Evolutionary conservation across 495 filamentous ascomycete species (phyloP).

Genomic region (Massariosphaeria phaeospora): DNA sequence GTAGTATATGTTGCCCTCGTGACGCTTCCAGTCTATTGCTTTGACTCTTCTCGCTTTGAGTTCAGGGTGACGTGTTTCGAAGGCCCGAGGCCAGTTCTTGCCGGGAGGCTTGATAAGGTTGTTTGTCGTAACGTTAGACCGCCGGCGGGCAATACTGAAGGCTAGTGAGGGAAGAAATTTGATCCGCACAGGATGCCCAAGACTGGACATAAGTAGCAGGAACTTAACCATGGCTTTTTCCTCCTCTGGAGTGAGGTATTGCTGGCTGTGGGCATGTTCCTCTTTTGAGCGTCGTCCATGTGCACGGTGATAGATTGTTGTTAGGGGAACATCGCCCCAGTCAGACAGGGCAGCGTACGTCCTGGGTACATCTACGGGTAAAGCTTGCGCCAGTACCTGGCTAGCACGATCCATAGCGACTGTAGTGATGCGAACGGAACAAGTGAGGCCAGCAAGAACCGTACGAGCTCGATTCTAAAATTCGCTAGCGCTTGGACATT

Average conservation of each 20-base stretch:
- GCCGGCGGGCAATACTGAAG: constrained; percentile 9
- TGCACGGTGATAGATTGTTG: not conserved
- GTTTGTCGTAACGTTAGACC: not conserved
- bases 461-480: too few relatives aligned
- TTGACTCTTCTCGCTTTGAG: constrained; percentile 33
- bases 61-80: constrained; percentile 24
- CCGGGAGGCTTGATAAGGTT: constrained; percentile 25
- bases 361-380: not conserved
- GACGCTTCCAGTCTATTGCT: constrained; percentile 20
- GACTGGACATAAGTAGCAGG: constrained; percentile 35
- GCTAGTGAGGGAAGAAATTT: constrained; percentile 31
- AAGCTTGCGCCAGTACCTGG: constrained; percentile 1
- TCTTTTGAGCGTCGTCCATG: constrained; percentile 5
- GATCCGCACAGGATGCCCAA: constrained; percentile 34
- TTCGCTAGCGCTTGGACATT: too few relatives aligned
- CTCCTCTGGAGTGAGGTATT: constrained; percentile 24
- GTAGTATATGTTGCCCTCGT: constrained; percentile 31
- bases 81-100: too few relatives aligned
- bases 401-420: too few relatives aligned
- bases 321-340: not conserved
- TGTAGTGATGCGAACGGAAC: too few relatives aligned
- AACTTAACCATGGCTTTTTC: constrained; percentile 37
- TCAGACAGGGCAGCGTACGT: constrained; percentile 5
- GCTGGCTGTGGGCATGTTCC: constrained; percentile 9
- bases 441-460: too few relatives aligned